Evolutionary conservation across 306 rosid genomes (phyloP).

Genomic region (Bauhinia variegata): DNA sequence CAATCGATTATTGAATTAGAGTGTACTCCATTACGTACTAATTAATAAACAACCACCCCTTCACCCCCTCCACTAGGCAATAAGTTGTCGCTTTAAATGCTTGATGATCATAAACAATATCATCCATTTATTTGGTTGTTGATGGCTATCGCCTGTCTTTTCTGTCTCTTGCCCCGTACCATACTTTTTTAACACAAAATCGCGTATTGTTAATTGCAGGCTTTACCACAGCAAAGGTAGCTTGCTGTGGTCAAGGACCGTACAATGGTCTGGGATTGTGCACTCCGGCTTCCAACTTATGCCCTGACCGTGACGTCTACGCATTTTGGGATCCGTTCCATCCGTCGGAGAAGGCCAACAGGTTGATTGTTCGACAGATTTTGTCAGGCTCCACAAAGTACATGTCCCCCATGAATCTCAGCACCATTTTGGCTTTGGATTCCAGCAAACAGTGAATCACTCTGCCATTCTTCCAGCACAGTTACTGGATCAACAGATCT

Average conservation of each 20-base stretch:
- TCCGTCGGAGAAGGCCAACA: constrained; percentile 67
- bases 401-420: constrained; percentile 84
- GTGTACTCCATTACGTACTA: too few species aligned
- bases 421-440: constrained; percentile 73
- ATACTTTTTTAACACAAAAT: too few species aligned
- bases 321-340: constrained; percentile 91
- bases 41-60: too few species aligned
- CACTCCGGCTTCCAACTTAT: constrained; percentile 60
- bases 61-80: too few species aligned
- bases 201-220: constrained; percentile 45
- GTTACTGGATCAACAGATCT: background rate
- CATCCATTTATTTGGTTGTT: too few species aligned
- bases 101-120: too few species aligned
- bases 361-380: constrained; percentile 42
- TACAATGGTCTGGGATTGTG: constrained; percentile 73
- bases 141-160: too few species aligned
- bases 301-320: constrained; percentile 59
- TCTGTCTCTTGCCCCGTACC: too few species aligned
- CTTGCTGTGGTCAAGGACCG: constrained; percentile 92
- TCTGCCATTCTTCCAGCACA: too few species aligned
- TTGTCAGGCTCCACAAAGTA: constrained; percentile 52
- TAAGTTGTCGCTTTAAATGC: too few species aligned
- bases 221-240: constrained; percentile 64
- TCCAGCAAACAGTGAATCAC: constrained; percentile 47
- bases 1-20: too few species aligned